Evolutionary conservation across 148 eudicot species (phyloP).

Genomic region (Rhododendron mucronatum): DNA sequence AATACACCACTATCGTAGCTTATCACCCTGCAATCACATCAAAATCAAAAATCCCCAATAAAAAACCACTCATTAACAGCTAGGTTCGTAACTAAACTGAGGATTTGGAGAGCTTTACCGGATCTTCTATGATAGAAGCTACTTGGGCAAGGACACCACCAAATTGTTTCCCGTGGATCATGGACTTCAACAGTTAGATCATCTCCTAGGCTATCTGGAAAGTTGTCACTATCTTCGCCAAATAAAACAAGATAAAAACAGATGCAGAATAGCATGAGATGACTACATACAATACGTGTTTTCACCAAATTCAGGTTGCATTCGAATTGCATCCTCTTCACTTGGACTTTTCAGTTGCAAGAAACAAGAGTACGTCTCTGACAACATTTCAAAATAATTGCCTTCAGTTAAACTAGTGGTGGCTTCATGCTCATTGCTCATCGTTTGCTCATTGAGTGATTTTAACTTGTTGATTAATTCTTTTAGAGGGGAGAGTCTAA

Average conservation of each 20-base stretch:
- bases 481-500: too few species aligned
- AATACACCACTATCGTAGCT: conserved; percentile 89
- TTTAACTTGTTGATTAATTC: too few species aligned
- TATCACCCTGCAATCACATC: conserved; percentile 64
- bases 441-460: too few species aligned
- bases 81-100: neutral
- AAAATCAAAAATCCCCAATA: neutral
- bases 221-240: conserved; percentile 43
- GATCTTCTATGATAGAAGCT: conserved; percentile 72
- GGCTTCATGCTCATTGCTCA: too few species aligned
- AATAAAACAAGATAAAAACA: neutral
- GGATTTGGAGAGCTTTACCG: conserved; percentile 31
- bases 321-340: conserved; percentile 67
- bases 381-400: neutral
- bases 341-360: conserved; percentile 76
- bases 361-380: conserved; percentile 67
- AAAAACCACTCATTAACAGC: neutral
- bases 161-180: conserved; percentile 68
- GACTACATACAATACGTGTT: conserved; percentile 76
- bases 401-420: neutral
- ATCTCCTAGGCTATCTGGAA: conserved; percentile 92
- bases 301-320: conserved; percentile 95
- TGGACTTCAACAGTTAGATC: conserved; percentile 78
- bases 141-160: conserved; percentile 82
- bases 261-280: conserved; percentile 5